phyloP scores from a whole-genome alignment of 2,329 filamentous ascomycete species.

The Orbilia quercus region DNA sequence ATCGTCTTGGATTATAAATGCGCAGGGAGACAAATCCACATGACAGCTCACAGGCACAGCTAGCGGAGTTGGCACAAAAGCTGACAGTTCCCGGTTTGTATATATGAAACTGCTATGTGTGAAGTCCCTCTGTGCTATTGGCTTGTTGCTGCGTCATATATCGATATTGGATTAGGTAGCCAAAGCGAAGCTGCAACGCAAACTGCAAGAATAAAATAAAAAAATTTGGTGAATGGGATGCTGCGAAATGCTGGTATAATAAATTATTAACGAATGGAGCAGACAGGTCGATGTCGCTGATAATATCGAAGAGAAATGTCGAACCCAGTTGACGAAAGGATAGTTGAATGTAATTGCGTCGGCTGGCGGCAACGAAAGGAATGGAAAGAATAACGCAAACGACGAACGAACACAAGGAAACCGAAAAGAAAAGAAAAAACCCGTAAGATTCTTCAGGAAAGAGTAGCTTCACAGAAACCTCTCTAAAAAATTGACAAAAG shows the following conservation, averaged over 20 bases:
- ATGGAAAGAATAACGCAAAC: conserved; percentile 52
- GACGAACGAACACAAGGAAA: conserved; percentile 25
- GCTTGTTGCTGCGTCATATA: conserved; percentile 15
- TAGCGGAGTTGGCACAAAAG: conserved; percentile 28
- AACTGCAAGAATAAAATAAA: conserved; percentile 33
- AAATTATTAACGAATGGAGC: conserved; percentile 20
- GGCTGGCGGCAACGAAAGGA: conserved; percentile 24
- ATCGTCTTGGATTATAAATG: neutral
- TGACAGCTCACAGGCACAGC: conserved; percentile 21
- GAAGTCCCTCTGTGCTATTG: conserved; percentile 46
- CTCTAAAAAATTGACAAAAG: conserved; percentile 37
- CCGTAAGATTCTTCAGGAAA: conserved; percentile 25
- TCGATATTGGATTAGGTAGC: conserved; percentile 50
- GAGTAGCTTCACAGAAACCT: conserved; percentile 54
- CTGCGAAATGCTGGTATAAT: conserved; percentile 2
- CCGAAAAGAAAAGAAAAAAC: conserved; percentile 26
- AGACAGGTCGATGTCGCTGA: conserved; percentile 40
- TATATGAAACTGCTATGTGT: conserved; percentile 50
- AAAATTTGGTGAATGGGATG: conserved; percentile 1
- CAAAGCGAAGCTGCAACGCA: conserved; percentile 43
- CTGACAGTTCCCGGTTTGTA: conserved; percentile 45
- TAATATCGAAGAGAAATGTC: conserved; percentile 25
- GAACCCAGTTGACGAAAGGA: conserved; percentile 18
- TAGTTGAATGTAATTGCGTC: conserved; percentile 40
- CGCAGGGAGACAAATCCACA: neutral